phyloP scores from a whole-genome alignment of 768 basidiomycete species.

The Leucocoprinus sp. region DNA sequence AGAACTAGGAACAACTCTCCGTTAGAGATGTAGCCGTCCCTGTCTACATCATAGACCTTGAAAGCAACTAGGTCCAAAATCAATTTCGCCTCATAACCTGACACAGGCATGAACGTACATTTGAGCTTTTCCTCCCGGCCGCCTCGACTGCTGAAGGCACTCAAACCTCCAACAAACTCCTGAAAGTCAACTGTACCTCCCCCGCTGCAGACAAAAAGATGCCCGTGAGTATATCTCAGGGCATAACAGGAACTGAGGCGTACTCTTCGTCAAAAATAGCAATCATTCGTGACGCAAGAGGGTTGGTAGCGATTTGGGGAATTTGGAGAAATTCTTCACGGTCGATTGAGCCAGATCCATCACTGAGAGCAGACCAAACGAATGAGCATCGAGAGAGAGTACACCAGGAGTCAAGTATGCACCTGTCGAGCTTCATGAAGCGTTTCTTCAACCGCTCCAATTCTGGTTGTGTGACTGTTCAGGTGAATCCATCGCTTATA shows the following conservation, averaged over 20 bases:
- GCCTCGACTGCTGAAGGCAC: constrained; percentile 95
- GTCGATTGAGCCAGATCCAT: constrained; percentile 97
- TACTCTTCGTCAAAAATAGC: constrained; percentile 99
- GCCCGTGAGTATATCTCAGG: constrained; percentile 6
- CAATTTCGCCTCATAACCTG: too few relatives aligned
- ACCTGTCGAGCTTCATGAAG: constrained; percentile 99
- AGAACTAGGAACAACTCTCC: constrained; percentile 97
- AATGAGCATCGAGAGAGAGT: neutral
- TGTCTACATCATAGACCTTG: constrained; percentile 98
- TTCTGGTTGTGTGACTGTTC: constrained; percentile 88
- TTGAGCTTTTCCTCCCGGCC: constrained; percentile 94
- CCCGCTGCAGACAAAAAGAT: constrained; percentile 48
- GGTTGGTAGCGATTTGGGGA: constrained; percentile 98
- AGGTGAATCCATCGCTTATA: constrained; percentile 12
- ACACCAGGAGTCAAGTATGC: neutral
- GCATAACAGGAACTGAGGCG: constrained; percentile 26
- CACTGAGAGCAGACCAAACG: constrained; percentile 35
- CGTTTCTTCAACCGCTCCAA: constrained; percentile 95
- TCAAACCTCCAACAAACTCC: constrained; percentile 96
- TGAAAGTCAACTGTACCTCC: constrained; percentile 99
- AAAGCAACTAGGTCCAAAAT: constrained; percentile 72
- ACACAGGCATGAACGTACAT: constrained; percentile 47
- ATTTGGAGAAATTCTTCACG: constrained; percentile 98
- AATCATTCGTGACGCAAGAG: constrained; percentile 94
- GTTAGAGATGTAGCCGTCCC: constrained; percentile 96